These are phyloP conservation scores for Blastobotrys robertii DNA, from an alignment of 805 yeast species.

Conservation along the genomic window DNA sequence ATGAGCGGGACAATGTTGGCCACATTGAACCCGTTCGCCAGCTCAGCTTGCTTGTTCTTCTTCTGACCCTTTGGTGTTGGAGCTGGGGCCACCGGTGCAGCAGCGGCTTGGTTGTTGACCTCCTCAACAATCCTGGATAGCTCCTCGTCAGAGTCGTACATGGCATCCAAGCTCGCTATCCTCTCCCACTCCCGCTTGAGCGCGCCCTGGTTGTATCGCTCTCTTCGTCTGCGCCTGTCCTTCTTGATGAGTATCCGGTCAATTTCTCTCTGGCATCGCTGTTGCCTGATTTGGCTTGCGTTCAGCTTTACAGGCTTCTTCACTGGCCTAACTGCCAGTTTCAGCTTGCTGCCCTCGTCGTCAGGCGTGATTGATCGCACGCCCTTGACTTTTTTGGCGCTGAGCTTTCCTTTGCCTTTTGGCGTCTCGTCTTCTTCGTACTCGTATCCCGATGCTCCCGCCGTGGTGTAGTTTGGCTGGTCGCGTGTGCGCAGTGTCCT, in stretches of 20 bases:
- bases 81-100: background rate
- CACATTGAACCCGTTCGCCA: background rate
- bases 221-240: slow-evolving; percentile 15
- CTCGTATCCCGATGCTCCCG: background rate
- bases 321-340: background rate
- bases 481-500: background rate
- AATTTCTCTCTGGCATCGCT: slow-evolving; percentile 15
- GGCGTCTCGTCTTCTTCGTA: slow-evolving; percentile 1
- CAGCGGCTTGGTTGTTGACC: background rate
- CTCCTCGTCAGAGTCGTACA: slow-evolving; percentile 29
- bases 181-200: slow-evolving; percentile 21
- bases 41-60: background rate
- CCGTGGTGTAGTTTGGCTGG: too few species aligned
- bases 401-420: background rate
- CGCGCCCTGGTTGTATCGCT: slow-evolving; percentile 19
- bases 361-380: background rate
- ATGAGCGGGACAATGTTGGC: slow-evolving; percentile 3
- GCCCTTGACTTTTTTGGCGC: background rate
- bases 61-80: background rate
- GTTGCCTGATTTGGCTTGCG: slow-evolving; percentile 5
- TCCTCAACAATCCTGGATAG: slow-evolving; percentile 10
- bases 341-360: background rate
- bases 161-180: slow-evolving; percentile 25
- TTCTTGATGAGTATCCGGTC: slow-evolving; percentile 15
- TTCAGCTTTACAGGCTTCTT: background rate